These are phyloP conservation scores for Bryoerythrophyllum caledonicum DNA, from an alignment of 225 moss, liverwort and hornwort genomes.

Conservation along the genomic window DNA sequence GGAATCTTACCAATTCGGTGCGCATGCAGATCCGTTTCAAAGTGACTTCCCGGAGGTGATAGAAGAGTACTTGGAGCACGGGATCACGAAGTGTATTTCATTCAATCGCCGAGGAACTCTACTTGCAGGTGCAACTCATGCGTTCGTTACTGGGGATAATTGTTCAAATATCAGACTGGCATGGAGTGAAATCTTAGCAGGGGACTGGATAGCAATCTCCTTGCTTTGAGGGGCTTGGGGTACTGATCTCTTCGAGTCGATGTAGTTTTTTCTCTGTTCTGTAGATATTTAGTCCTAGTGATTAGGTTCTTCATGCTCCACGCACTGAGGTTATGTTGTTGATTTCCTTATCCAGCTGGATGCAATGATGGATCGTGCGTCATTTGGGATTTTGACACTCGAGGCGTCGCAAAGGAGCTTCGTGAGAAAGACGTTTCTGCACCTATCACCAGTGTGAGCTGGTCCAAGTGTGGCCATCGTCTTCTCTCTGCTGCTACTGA, in stretches of 20 bases:
- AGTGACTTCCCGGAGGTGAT: constrained; percentile 98
- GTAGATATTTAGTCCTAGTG: background rate
- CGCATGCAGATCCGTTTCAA: constrained; percentile 86
- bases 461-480: constrained; percentile 98
- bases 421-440: constrained; percentile 62
- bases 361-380: constrained; percentile 90
- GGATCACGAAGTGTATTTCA: constrained; percentile 84
- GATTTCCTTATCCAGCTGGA: constrained; percentile 60
- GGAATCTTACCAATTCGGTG: constrained; percentile 11
- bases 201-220: background rate
- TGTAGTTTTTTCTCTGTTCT: constrained; percentile 10
- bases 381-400: constrained; percentile 99
- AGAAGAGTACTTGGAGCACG: constrained; percentile 96
- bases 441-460: constrained; percentile 89
- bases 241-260: background rate
- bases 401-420: constrained; percentile 93
- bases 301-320: background rate
- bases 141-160: background rate
- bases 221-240: constrained; percentile 16
- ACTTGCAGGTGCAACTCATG: constrained; percentile 66
- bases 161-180: constrained; percentile 8
- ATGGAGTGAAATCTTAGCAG: constrained; percentile 8
- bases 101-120: constrained; percentile 99
- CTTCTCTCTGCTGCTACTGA: constrained; percentile 81
- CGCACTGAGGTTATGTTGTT: constrained; percentile 16